Evolutionary conservation across 331 rosid genomes (phyloP), one percentile per base, ranked within the genome.

Genomic region (Pyrus hybrid): DNA sequence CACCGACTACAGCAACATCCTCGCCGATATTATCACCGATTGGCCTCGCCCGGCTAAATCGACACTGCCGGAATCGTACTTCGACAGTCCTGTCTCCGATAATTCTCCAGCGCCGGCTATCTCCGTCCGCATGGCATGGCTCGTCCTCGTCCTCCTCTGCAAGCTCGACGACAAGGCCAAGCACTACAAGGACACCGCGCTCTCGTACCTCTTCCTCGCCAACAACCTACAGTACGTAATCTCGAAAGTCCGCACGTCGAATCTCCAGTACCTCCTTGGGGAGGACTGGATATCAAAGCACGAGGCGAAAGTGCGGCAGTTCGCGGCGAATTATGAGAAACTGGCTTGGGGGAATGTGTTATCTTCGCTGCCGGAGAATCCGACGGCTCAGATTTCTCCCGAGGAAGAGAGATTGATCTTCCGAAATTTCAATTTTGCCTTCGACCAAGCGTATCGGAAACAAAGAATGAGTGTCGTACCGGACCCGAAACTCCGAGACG

Each of bases 161-260:
- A 91, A 91, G 77, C 90, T 93, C 26, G 96, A 93, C 79, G 69
- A 77, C 33, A 86, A 83, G 73, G 85, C 93, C 8, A 80, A 85
- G 80, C 83, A 85, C 14, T 84, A 74, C 83, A 84, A 88, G 67
- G 91, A 88, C 83, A 72, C 74, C 20, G 87, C 92, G 0, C 61
- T 83, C 5, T 83, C 92, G 13, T 85, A 88, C 72, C 76, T 93
- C 2, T 93, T 89, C 82, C 79, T 89, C 2, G 83, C 93, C 2
- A 91, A 88, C 80, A 93, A 93, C 68, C 79, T 93, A 68, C 84
- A 75, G 18, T 75, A 80, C 83, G 78, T 91, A 47, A 73, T 89
- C 47, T 64, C 76, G 54, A 88, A 47, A 51, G 90, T 79, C 10
- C 84, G 85, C 1, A 71, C 65, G 4, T 89, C 98, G 14, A 88